Conservation (phyloP, 306 rosid genomes). For the Pueraria montana region DNA sequence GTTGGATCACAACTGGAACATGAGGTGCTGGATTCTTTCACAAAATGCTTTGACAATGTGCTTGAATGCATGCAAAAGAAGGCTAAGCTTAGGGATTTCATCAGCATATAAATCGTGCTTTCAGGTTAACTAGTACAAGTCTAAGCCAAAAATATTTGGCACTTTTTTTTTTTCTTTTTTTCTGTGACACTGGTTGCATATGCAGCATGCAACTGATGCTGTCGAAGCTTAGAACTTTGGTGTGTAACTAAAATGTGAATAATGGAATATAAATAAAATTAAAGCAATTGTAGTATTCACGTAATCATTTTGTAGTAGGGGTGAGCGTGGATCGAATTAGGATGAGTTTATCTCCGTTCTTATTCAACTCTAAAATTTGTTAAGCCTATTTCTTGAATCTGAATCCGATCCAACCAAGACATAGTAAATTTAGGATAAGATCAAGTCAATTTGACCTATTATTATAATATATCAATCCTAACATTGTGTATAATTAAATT, state of each 20-base stretch:
- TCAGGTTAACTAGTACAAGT: conserved; percentile 7
- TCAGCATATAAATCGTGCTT: conserved; percentile 27
- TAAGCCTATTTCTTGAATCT: too few relatives aligned
- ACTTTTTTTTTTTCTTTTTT: neutral
- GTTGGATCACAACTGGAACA: conserved; percentile 76
- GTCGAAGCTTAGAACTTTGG: neutral
- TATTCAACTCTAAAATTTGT: too few relatives aligned
- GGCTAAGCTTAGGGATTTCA: conserved; percentile 27
- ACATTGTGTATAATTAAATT: too few relatives aligned
- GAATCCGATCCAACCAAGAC: too few relatives aligned
- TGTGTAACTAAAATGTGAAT: neutral
- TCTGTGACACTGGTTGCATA: neutral
- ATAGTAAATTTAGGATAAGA: too few relatives aligned
- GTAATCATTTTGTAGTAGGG: too few relatives aligned
- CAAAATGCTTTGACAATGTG: conserved; percentile 47
- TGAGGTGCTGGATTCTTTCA: conserved; percentile 54
- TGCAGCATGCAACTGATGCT: neutral
- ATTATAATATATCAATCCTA: too few relatives aligned
- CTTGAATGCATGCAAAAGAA: conserved; percentile 42
- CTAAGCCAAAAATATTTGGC: conserved; percentile 20
- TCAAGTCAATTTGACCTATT: too few relatives aligned
- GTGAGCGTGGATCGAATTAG: too few relatives aligned
- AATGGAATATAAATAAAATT: too few relatives aligned
- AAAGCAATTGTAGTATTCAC: too few relatives aligned
- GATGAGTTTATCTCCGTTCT: too few relatives aligned